phyloP scores from a whole-genome alignment of 495 filamentous ascomycete species.

The Massariosphaeria phaeospora region DNA sequence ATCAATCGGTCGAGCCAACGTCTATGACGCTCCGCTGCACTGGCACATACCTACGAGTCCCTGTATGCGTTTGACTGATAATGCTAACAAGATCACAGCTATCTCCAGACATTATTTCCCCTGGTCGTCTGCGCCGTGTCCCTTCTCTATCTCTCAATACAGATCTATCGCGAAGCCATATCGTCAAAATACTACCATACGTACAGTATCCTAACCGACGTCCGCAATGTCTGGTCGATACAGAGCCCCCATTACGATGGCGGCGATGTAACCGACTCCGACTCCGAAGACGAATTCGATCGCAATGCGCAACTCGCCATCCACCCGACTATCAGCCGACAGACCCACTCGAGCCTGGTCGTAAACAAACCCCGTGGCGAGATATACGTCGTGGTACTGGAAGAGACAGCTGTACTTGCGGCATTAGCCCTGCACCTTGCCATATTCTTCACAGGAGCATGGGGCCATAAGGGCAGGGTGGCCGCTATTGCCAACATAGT shows the following conservation, averaged over 20 bases:
- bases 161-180: constrained; percentile 47
- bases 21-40: background rate
- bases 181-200: constrained; percentile 45
- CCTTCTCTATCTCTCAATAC: constrained; percentile 57
- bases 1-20: no score
- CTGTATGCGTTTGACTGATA: no score
- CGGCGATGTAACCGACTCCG: constrained; percentile 56
- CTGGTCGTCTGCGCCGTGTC: constrained; percentile 66
- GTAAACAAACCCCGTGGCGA: constrained; percentile 73
- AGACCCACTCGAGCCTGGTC: constrained; percentile 62
- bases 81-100: no score
- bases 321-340: constrained; percentile 56
- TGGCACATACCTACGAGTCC: background rate
- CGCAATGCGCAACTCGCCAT: constrained; percentile 49
- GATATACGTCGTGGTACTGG: constrained; percentile 60
- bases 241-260: constrained; percentile 39
- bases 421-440: constrained; percentile 62
- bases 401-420: constrained; percentile 68
- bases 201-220: constrained; percentile 40
- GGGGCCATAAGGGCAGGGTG: constrained; percentile 52
- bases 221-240: constrained; percentile 14
- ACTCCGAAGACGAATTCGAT: constrained; percentile 48
- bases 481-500: constrained; percentile 61
- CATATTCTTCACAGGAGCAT: constrained; percentile 52
- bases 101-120: constrained; percentile 78